Evolutionary conservation across 306 rosid genomes (phyloP).

Genomic region (Glycyrrhiza uralensis): DNA sequence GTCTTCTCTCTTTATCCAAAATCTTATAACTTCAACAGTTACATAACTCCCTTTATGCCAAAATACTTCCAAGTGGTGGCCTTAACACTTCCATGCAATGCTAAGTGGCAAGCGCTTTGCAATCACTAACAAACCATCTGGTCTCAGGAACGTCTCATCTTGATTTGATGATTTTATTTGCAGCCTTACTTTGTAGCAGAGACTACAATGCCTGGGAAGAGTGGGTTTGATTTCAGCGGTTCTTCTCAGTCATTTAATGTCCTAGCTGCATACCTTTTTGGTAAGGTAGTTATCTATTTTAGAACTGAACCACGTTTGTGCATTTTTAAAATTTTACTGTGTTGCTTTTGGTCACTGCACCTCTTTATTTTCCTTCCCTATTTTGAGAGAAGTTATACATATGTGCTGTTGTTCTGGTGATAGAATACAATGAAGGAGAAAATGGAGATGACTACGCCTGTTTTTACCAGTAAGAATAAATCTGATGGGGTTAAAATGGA

Average conservation of each 20-base stretch:
- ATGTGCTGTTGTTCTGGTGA: conserved; percentile 23
- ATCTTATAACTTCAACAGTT: no score
- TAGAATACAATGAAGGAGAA: conserved; percentile 69
- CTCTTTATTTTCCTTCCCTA: conserved; percentile 6
- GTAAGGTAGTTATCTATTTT: conserved; percentile 65
- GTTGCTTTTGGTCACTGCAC: conserved; percentile 5
- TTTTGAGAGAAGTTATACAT: conserved; percentile 2
- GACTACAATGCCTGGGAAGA: conserved; percentile 85
- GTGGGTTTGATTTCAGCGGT: conserved; percentile 76
- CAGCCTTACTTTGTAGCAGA: conserved; percentile 90
- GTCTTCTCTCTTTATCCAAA: no score
- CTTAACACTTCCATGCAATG: neutral
- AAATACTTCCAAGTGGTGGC: neutral
- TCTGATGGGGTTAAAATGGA: conserved; percentile 84
- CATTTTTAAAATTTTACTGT: neutral
- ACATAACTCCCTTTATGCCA: neutral
- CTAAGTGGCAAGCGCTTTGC: neutral
- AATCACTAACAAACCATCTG: neutral
- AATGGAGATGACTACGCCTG: conserved; percentile 98
- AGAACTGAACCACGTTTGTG: neutral
- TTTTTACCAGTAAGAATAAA: conserved; percentile 61
- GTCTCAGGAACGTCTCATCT: neutral
- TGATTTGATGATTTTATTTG: conserved; percentile 29
- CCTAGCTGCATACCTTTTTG: conserved; percentile 88
- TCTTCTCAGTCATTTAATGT: conserved; percentile 81